Evolutionary conservation across 1,284 basidiomycete genomes (phyloP).

Genomic region (Rhodotorula sp.): DNA sequence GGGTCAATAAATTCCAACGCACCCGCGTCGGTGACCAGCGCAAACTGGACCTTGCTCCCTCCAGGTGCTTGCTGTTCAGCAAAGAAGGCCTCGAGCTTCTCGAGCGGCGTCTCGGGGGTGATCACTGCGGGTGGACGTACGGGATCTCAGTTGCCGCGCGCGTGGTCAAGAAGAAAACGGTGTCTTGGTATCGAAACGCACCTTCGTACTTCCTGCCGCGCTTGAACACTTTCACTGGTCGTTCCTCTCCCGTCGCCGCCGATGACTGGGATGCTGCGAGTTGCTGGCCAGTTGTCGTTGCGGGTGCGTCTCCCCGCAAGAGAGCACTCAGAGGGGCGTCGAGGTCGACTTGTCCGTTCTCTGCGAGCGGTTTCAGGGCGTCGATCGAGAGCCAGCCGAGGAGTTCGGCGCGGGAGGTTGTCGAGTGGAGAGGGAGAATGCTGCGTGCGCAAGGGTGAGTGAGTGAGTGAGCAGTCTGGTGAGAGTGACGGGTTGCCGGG

Average conservation of each 20-base stretch:
- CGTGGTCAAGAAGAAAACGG: too few species aligned
- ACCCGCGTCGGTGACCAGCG: constrained; percentile 35
- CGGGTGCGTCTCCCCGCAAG: not conserved
- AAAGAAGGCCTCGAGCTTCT: constrained; percentile 36
- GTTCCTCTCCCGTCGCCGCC: not conserved
- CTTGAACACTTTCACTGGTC: constrained; percentile 19
- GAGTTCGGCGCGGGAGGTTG: constrained; percentile 21
- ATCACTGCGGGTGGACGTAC: constrained; percentile 18
- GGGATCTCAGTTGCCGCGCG: not conserved
- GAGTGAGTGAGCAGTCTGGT: not conserved
- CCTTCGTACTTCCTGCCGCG: constrained; percentile 19
- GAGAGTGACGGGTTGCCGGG: not conserved
- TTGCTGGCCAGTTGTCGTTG: not conserved
- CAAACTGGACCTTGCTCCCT: constrained; percentile 22
- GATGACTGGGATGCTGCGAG: not conserved
- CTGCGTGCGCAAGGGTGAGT: constrained; percentile 1
- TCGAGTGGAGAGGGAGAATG: constrained; percentile 31
- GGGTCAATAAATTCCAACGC: not conserved
- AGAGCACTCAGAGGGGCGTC: constrained; percentile 3
- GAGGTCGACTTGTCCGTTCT: constrained; percentile 14
- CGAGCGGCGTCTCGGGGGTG: constrained; percentile 35
- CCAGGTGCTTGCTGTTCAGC: not conserved
- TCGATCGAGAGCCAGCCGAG: constrained; percentile 33
- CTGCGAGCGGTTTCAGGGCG: constrained; percentile 21
- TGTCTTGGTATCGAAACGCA: not conserved